These are phyloP conservation scores for Volvox reticuliferus DNA, from an alignment of 139 green algal species.

Conservation along the genomic window DNA sequence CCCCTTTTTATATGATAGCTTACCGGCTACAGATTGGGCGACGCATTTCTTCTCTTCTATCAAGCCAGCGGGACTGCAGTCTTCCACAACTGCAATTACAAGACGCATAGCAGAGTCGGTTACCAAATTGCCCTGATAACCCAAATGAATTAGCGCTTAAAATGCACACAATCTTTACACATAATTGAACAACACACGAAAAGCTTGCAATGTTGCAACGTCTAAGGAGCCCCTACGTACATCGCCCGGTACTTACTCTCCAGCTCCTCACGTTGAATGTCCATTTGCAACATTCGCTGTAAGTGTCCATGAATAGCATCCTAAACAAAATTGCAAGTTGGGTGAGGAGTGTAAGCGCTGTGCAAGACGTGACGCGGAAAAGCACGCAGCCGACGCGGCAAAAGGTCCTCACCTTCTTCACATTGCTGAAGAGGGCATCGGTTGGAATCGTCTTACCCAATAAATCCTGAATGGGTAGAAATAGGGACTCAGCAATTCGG, in stretches of 20 bases:
- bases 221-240: background rate
- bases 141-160: background rate
- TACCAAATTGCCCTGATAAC: background rate
- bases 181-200: background rate
- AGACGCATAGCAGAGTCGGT: background rate
- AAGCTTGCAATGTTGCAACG: background rate
- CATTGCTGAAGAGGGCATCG: background rate
- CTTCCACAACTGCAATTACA: background rate
- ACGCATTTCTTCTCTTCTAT: background rate
- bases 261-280: background rate
- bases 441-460: background rate
- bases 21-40: background rate
- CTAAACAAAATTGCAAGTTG: background rate
- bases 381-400: background rate
- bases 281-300: constrained; percentile 12
- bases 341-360: background rate
- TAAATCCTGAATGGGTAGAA: background rate
- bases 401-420: background rate
- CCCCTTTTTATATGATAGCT: background rate
- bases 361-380: background rate
- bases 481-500: background rate
- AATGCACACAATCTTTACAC: background rate
- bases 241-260: background rate
- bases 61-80: background rate
- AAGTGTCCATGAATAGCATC: background rate